Conservation (phyloP, 2,329 filamentous ascomycete species). For the Colletotrichum echinochloae region DNA sequence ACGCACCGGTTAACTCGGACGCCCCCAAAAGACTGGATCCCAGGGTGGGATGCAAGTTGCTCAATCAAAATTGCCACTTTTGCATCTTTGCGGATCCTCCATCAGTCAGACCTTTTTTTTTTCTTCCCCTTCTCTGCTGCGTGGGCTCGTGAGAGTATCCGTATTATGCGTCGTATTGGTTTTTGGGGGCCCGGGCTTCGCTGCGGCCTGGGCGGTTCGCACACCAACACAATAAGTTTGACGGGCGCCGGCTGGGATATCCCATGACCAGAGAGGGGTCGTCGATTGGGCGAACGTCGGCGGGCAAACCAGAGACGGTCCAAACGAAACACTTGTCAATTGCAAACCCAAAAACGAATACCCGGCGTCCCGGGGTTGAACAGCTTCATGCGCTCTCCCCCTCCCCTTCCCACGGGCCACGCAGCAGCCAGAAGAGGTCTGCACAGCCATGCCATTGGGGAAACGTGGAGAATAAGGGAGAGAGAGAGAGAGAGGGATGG, state of each 20-base stretch:
- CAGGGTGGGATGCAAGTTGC: conserved; percentile 31
- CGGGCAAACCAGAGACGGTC: conserved; percentile 8
- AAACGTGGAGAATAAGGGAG: neutral
- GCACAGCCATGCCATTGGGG: neutral
- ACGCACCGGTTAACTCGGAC: conserved; percentile 28
- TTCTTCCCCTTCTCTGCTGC: no score
- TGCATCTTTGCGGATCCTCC: neutral
- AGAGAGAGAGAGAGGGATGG: no score
- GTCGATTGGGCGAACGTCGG: conserved; percentile 1
- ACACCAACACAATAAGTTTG: no score
- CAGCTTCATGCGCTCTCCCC: neutral
- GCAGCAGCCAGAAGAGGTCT: neutral
- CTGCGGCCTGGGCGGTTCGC: conserved; percentile 24
- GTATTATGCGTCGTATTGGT: neutral
- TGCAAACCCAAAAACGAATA: conserved; percentile 25
- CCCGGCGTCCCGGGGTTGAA: neutral
- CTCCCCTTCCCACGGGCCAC: no score
- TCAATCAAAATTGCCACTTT: conserved; percentile 15
- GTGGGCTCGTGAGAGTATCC: no score
- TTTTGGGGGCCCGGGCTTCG: conserved; percentile 21
- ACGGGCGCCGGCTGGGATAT: conserved; percentile 14
- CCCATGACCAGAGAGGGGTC: conserved; percentile 11
- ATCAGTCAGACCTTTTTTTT: neutral
- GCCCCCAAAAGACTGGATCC: conserved; percentile 14
- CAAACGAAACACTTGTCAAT: conserved; percentile 40